Conservation (phyloP, 2,329 filamentous ascomycete genomes). For the Zymoseptoria ardabiliae region DNA sequence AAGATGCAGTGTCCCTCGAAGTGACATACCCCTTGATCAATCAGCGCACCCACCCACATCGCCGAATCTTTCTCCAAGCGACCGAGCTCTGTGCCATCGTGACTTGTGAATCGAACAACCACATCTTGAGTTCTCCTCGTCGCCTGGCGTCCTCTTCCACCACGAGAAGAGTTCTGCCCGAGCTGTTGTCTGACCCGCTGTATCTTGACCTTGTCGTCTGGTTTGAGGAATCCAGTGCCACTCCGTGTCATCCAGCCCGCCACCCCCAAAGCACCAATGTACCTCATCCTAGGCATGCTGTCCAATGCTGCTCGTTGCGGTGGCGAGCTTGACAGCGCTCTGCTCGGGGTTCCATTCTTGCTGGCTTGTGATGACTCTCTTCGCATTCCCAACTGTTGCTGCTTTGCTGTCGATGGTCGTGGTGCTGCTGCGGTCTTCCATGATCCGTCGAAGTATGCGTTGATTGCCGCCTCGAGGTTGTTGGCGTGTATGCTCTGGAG, state of each 20-base stretch:
- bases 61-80: constrained; percentile 80
- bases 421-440: constrained; percentile 38
- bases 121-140: constrained; percentile 68
- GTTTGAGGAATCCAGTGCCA: constrained; percentile 64
- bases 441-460: constrained; percentile 58
- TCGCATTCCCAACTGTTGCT: constrained; percentile 8
- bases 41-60: constrained; percentile 82
- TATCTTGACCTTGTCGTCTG: constrained; percentile 77
- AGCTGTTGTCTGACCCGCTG: constrained; percentile 73
- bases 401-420: neutral
- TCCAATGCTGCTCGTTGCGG: constrained; percentile 15
- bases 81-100: constrained; percentile 72
- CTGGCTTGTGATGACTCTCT: neutral
- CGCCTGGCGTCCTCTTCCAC: constrained; percentile 39
- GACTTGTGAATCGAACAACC: constrained; percentile 83
- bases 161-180: constrained; percentile 36
- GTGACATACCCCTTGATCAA: constrained; percentile 81
- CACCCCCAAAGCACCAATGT: constrained; percentile 86
- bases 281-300: constrained; percentile 55
- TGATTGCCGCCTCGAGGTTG: constrained; percentile 55
- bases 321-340: constrained; percentile 1
- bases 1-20: constrained; percentile 88
- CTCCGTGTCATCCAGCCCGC: constrained; percentile 88
- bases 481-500: constrained; percentile 45
- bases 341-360: constrained; percentile 2